phyloP scores from a whole-genome alignment of 108 stramenopile genomes.

The Cyclostephanos tholiformis region DNA sequence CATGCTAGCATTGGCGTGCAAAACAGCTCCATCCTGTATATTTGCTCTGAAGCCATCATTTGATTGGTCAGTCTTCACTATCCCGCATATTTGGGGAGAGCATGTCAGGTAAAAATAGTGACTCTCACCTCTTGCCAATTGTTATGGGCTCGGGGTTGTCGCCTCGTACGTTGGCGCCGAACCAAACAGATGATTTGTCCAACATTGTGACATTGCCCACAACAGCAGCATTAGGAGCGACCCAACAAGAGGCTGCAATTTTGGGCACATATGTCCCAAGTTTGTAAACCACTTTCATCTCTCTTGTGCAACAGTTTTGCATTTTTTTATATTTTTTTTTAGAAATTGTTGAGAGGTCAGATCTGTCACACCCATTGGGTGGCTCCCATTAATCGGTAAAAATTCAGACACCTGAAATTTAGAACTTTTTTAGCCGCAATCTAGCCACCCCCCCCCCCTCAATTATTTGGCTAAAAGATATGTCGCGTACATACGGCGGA shows the following conservation, averaged over 20 bases:
- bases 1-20: conserved; percentile 49
- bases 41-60: conserved; percentile 29
- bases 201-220: conserved; percentile 52
- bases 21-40: conserved; percentile 55
- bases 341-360: no score
- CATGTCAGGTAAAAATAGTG: background rate
- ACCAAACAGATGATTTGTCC: conserved; percentile 57
- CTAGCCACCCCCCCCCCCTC: no score
- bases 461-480: no score
- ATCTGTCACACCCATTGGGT: no score
- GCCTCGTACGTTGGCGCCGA: conserved; percentile 52
- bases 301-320: no score
- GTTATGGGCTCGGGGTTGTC: conserved; percentile 51
- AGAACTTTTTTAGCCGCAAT: no score
- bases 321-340: no score
- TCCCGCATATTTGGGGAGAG: background rate
- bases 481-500: no score
- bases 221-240: conserved; percentile 62
- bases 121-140: conserved; percentile 36
- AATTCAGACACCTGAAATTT: no score
- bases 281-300: conserved; percentile 47
- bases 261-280: conserved; percentile 41
- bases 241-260: conserved; percentile 45
- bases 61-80: background rate
- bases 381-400: no score